A percentile compares a stretch with the other conserved stretches of the same genome.
phyloP scores from a whole-genome alignment of 2,329 filamentous ascomycete species.

The Claviceps fusiformis region DNA sequence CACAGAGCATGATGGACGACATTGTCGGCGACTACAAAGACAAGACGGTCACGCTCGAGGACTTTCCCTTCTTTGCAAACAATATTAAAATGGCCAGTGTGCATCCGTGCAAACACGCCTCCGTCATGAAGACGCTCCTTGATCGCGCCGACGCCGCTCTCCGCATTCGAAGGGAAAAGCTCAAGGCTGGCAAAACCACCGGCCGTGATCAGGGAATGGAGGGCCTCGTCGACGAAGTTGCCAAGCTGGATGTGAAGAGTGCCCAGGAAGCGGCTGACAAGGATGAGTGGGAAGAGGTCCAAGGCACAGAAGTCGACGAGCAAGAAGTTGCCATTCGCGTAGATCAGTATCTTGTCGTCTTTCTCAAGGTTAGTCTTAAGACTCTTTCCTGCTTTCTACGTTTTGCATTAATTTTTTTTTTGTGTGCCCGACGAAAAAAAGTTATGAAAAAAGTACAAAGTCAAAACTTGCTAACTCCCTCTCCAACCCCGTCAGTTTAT shows the following conservation, averaged over 20 bases:
- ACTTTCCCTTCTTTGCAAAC: constrained; percentile 88
- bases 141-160: constrained; percentile 90
- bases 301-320: constrained; percentile 49
- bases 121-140: constrained; percentile 94
- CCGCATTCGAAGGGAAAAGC: constrained; percentile 74
- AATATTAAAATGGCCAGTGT: constrained; percentile 92
- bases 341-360: constrained; percentile 81
- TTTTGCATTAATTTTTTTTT: too few species aligned
- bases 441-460: too few species aligned
- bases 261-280: constrained; percentile 37
- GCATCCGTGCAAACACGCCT: constrained; percentile 93
- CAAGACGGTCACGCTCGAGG: constrained; percentile 95
- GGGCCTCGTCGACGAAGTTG: constrained; percentile 71
- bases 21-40: constrained; percentile 95
- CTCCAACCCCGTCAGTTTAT: constrained; percentile 40
- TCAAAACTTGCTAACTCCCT: background rate
- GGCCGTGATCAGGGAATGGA: constrained; percentile 54
- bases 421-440: too few species aligned
- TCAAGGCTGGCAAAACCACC: constrained; percentile 42
- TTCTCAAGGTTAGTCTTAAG: constrained; percentile 52
- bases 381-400: too few species aligned
- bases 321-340: constrained; percentile 67
- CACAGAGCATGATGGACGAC: constrained; percentile 87
- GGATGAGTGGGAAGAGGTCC: constrained; percentile 54
- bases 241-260: constrained; percentile 44